phyloP scores from a whole-genome alignment of 768 basidiomycete species.

The Roridomyces roridus region DNA sequence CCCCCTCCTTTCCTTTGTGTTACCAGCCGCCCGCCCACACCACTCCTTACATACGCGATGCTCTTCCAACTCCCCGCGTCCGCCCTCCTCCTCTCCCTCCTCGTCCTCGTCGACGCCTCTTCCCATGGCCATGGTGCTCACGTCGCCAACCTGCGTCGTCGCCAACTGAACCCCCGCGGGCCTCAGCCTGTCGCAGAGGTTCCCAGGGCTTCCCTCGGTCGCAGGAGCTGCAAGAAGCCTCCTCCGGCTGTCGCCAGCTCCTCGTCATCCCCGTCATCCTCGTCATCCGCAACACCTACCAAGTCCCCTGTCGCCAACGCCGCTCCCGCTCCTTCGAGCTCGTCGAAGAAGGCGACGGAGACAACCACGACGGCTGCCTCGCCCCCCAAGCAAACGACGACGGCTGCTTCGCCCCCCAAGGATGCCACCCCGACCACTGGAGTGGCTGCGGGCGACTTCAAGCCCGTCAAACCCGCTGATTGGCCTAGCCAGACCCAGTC shows the following conservation, averaged over 20 bases:
- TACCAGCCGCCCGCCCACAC: slow-evolving; percentile 15
- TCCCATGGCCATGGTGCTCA: slow-evolving; percentile 27
- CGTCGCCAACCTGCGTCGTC: slow-evolving; percentile 29
- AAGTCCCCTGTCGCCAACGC: slow-evolving; percentile 5
- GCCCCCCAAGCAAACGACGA: slow-evolving; percentile 1
- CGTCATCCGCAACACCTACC: slow-evolving; percentile 7
- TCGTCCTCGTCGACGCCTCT: slow-evolving; percentile 26
- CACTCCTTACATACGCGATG: slow-evolving; percentile 23
- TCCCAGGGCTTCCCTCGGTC: slow-evolving; percentile 8
- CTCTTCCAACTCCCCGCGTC: slow-evolving; percentile 30
- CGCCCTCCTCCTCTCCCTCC: slow-evolving; percentile 28
- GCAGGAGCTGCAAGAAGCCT: slow-evolving; percentile 18
- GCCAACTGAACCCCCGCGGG: slow-evolving; percentile 29
- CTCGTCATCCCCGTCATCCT: neutral
- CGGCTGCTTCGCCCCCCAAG: slow-evolving; percentile 14
- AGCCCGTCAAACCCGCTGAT: slow-evolving; percentile 25
- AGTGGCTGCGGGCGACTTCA: slow-evolving; percentile 25
- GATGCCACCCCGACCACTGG: neutral
- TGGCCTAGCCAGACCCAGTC: slow-evolving; percentile 35
- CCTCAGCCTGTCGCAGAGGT: neutral
- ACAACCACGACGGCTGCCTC: neutral
- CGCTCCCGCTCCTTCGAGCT: neutral
- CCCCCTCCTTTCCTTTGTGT: slow-evolving; percentile 10
- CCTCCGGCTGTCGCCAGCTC: neutral
- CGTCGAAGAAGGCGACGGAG: slow-evolving; percentile 5